phyloP scores from a whole-genome alignment of 352 stramenopile species.

The Globisporangium apiculatum region DNA sequence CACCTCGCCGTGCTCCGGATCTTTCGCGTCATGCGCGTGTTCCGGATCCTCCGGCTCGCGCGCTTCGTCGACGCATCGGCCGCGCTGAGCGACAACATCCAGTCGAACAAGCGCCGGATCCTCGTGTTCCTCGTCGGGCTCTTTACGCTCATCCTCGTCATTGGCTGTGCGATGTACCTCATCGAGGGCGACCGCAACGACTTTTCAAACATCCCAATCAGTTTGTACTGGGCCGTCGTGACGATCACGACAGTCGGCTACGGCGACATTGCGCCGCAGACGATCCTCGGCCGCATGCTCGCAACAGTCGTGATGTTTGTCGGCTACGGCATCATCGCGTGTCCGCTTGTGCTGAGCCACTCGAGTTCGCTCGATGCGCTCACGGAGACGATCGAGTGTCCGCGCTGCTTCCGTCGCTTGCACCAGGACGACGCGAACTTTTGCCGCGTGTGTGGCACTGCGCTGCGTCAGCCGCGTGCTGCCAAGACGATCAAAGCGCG shows the following conservation, averaged over 20 bases:
- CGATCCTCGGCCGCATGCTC: constrained; percentile 34
- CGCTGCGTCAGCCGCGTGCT: constrained; percentile 28
- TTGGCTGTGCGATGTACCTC: constrained; percentile 79
- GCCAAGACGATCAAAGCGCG: constrained; percentile 56
- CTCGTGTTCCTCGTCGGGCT: constrained; percentile 66
- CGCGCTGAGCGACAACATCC: constrained; percentile 68
- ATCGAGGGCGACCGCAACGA: constrained; percentile 73
- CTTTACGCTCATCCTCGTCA: constrained; percentile 74
- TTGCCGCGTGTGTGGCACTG: constrained; percentile 32
- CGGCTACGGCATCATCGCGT: constrained; percentile 44
- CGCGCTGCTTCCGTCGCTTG: constrained; percentile 28
- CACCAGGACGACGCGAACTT: constrained; percentile 48
- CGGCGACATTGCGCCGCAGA: constrained; percentile 41
- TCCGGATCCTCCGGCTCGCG: constrained; percentile 61
- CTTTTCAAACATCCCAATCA: constrained; percentile 59
- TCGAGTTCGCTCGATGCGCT: constrained; percentile 25
- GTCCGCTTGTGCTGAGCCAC: constrained; percentile 40
- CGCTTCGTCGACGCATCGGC: constrained; percentile 62
- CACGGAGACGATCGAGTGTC: constrained; percentile 28
- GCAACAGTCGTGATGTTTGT: constrained; percentile 45
- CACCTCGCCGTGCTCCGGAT: constrained; percentile 66
- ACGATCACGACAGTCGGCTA: constrained; percentile 52
- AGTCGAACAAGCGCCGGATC: constrained; percentile 72
- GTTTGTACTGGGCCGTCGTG: constrained; percentile 46
- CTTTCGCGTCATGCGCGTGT: constrained; percentile 76